Evolutionary conservation across 2,329 filamentous ascomycete species (phyloP).

Genomic region (Macrophomina phaseolina): DNA sequence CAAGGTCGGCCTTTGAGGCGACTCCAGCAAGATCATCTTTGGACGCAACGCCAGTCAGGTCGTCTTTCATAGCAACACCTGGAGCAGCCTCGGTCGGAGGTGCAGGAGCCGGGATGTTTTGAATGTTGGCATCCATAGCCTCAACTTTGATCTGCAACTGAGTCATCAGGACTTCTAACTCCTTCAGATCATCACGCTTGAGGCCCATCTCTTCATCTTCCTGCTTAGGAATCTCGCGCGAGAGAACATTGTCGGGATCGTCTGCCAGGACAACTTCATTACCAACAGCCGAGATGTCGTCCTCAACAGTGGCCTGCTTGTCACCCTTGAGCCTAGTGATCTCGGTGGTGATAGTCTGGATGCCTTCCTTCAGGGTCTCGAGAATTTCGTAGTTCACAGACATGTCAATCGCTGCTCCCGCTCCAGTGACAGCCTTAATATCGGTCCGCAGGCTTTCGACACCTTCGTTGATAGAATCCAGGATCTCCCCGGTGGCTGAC

Average conservation of each 20-base stretch:
- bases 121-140: slow-evolving; percentile 65
- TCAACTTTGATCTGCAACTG: slow-evolving; percentile 87
- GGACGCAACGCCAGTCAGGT: slow-evolving; percentile 54
- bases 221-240: slow-evolving; percentile 39
- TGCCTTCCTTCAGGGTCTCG: slow-evolving; percentile 81
- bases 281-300: slow-evolving; percentile 58
- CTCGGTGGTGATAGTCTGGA: slow-evolving; percentile 76
- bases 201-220: slow-evolving; percentile 51
- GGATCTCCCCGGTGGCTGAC: slow-evolving; percentile 62
- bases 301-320: slow-evolving; percentile 48
- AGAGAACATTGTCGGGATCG: slow-evolving; percentile 53
- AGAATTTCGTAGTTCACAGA: slow-evolving; percentile 89
- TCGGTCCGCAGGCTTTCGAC: slow-evolving; percentile 78
- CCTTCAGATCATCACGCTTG: slow-evolving; percentile 78
- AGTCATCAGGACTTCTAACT: slow-evolving; percentile 81
- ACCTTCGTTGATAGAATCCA: slow-evolving; percentile 70
- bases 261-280: slow-evolving; percentile 64
- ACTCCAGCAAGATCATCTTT: slow-evolving; percentile 55
- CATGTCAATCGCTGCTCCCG: slow-evolving; percentile 80
- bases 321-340: slow-evolving; percentile 76
- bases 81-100: slow-evolving; percentile 45
- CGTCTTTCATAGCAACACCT: slow-evolving; percentile 50
- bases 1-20: slow-evolving; percentile 42
- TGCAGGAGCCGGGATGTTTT: slow-evolving; percentile 52
- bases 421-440: slow-evolving; percentile 65